Evolutionary conservation across 139 green algal species (phyloP).

Genomic region (Chlamydomonas sp.): DNA sequence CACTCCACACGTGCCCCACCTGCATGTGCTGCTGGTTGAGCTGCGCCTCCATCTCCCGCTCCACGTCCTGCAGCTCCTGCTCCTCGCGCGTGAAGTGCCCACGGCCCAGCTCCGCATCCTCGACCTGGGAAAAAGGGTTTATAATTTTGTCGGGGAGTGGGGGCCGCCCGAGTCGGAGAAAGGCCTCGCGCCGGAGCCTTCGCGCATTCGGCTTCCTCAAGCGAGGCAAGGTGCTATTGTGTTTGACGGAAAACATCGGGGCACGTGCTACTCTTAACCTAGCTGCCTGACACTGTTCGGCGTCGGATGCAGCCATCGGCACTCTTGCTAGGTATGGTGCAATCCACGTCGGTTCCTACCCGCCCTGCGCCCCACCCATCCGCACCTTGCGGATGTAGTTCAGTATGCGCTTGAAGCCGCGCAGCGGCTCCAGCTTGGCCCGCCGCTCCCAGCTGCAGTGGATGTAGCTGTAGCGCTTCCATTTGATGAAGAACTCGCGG

Average conservation of each 20-base stretch:
- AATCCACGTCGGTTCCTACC: background rate
- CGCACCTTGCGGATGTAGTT: slow-evolving; percentile 92
- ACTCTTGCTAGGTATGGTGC: background rate
- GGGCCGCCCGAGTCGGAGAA: background rate
- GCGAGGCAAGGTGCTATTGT: background rate
- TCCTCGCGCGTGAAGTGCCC: slow-evolving; percentile 80
- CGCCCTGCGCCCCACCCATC: background rate
- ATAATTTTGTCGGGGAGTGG: background rate
- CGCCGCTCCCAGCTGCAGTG: slow-evolving; percentile 88
- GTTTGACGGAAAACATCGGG: background rate
- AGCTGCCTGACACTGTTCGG: background rate
- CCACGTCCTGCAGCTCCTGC: slow-evolving; percentile 87
- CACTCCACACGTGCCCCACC: slow-evolving; percentile 25
- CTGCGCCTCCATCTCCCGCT: slow-evolving; percentile 88
- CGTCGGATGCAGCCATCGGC: background rate
- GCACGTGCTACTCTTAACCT: background rate
- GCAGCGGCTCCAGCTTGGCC: slow-evolving; percentile 68
- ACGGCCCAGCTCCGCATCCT: slow-evolving; percentile 60
- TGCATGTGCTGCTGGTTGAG: slow-evolving; percentile 83
- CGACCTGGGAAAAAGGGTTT: slow-evolving; percentile 32
- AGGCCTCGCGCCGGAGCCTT: too few relatives aligned
- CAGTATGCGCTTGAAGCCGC: slow-evolving; percentile 90
- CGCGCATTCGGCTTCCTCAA: too few relatives aligned
- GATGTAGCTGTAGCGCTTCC: slow-evolving; percentile 85
- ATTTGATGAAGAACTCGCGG: slow-evolving; percentile 94